Evolutionary conservation across 2,329 filamentous ascomycete species (phyloP), one percentile per base, ranked within the genome.

Genomic region (Ascocoryne sarcoides): DNA sequence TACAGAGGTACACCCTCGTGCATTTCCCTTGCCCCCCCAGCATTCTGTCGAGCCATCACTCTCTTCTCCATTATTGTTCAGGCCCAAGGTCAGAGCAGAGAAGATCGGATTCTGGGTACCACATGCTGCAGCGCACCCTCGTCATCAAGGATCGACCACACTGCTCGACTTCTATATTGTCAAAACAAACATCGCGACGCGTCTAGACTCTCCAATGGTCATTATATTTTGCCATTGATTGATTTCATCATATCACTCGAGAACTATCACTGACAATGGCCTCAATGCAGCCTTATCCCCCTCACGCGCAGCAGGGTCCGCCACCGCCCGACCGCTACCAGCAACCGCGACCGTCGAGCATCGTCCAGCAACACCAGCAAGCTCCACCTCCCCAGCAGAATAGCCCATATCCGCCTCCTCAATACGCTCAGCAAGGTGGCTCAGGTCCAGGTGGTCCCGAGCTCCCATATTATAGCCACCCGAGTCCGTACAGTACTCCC

Each of bases 401-500:
- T 50, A 72, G 76, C 36, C 73, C 75, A 51, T 73, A 76, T 46
- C 88, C 87, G 66, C 73, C 81, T 49, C 76, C 79, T 45, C 65
- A 75, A 55, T 92, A 92, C 64, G 76, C 82, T 49, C 73, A 79
- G 49, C 69, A 78, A 42, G 70, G 73, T 50, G 79, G 81, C 60
- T 70, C 74, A 17, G 71, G 73, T 32, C 80, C 81, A 57, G 70
- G 73, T 57, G 65, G 73, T 36, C 56, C 79, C 57, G 84, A 93
- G 53, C 66, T 84, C 38, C 73, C 79, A 33, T 94, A 90, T 64
- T 79, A 83, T 59, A 76, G 82, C 43, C 84, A 92, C 60, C 76
- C 84, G 48, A 86, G 80, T 61, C 77, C 85, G 9, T 94, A 94
- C 68, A 88, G 82, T 65, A 82, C 85, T 40, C 80, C 84, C 52